These are phyloP conservation scores for Betula pendula DNA, from an alignment of 306 rosid species.

Conservation along the genomic window DNA sequence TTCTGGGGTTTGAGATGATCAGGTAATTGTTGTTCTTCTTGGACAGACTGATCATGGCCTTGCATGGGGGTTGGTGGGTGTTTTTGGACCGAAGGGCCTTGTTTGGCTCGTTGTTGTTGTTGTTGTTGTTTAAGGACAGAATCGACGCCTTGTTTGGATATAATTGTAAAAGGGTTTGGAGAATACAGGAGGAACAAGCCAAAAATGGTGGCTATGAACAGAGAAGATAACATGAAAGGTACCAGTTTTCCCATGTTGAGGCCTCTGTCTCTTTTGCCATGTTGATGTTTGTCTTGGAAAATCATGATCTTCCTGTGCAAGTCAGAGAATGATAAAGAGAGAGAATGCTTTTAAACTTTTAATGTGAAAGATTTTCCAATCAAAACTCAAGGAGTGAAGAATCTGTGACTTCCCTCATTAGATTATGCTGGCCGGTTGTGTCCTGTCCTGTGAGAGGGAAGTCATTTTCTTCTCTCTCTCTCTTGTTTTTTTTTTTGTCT, in stretches of 20 bases:
- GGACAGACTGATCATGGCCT: conserved; percentile 2
- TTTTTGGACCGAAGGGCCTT: conserved; percentile 8
- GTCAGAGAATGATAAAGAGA: not conserved
- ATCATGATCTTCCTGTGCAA: conserved; percentile 40
- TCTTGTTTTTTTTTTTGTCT: not conserved
- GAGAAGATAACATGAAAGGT: conserved; percentile 46
- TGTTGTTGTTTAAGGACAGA: conserved; percentile 20
- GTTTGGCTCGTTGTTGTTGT: conserved; percentile 15
- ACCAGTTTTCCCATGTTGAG: conserved; percentile 27
- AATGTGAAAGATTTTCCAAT: conserved; percentile 10
- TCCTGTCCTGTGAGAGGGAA: conserved; percentile 8
- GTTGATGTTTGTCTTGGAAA: conserved; percentile 33
- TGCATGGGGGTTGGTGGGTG: not conserved
- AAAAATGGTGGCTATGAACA: conserved; percentile 47
- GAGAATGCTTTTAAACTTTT: conserved; percentile 13
- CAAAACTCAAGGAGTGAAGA: conserved; percentile 15
- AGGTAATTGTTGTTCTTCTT: conserved; percentile 28
- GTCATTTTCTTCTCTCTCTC: not conserved
- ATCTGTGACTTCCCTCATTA: conserved; percentile 7
- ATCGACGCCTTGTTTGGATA: conserved; percentile 31
- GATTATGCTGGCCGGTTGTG: conserved; percentile 1
- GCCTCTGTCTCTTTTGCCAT: conserved; percentile 45
- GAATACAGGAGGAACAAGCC: conserved; percentile 44
- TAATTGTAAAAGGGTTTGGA: conserved; percentile 44
- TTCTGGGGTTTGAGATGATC: conserved; percentile 29